Evolutionary conservation across 2,329 filamentous ascomycete genomes (phyloP).

Genomic region (Nemania bipapillata): DNA sequence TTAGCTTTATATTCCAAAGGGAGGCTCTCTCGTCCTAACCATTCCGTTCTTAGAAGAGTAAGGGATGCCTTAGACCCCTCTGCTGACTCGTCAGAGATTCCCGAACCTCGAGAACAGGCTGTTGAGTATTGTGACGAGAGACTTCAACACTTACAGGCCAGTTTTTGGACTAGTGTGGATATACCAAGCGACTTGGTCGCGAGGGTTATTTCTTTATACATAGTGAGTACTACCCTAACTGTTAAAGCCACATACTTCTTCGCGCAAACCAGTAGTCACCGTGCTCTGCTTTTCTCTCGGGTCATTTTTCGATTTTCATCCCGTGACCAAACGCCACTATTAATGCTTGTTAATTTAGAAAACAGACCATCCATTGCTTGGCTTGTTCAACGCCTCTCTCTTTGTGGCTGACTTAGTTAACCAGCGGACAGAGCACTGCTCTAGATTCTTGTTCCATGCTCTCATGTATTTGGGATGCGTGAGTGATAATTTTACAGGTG

Average conservation of each 20-base stretch:
- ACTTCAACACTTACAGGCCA: slow-evolving; percentile 16
- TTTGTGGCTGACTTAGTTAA: slow-evolving; percentile 52
- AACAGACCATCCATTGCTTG: slow-evolving; percentile 55
- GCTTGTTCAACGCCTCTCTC: slow-evolving; percentile 51
- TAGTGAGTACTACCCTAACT: slow-evolving; percentile 27
- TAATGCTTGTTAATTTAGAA: slow-evolving; percentile 12
- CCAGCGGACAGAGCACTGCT: slow-evolving; percentile 47
- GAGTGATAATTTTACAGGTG: slow-evolving; percentile 34
- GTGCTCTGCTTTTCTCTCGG: not conserved
- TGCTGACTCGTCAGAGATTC: not conserved
- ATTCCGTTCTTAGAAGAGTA: not conserved
- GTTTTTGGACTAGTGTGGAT: slow-evolving; percentile 31
- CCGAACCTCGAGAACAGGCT: not conserved
- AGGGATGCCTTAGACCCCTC: not conserved
- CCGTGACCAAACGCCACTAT: not conserved
- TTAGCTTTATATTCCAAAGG: not conserved
- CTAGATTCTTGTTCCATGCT: slow-evolving; percentile 52
- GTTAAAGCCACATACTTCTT: not conserved
- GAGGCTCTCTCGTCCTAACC: not conserved
- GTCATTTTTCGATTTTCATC: not conserved
- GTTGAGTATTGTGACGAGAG: slow-evolving; percentile 28
- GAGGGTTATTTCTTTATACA: slow-evolving; percentile 33
- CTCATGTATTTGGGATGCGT: slow-evolving; percentile 53
- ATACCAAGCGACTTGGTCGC: slow-evolving; percentile 30
- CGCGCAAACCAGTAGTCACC: not conserved